Percentiles rank a stretch among this genome's conserved stretches.
phyloP scores from a whole-genome alignment of 306 rosid genomes.

The Astragalus membranaceus region DNA sequence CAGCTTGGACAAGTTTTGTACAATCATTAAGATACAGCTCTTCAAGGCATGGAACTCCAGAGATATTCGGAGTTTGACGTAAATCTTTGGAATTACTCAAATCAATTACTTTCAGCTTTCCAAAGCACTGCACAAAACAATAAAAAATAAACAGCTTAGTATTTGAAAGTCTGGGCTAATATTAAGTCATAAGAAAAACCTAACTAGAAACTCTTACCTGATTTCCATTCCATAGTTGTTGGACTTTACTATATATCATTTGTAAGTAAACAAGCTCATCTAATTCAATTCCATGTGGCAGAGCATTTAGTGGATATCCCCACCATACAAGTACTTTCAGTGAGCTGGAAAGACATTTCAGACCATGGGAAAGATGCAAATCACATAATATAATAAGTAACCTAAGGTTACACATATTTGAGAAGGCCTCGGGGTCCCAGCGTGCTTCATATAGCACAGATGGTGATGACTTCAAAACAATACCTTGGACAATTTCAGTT shows the following conservation, averaged over 20 bases:
- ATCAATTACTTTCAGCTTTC: conserved; percentile 14
- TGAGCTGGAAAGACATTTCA: not conserved
- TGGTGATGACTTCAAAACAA: not conserved
- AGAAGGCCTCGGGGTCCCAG: not conserved
- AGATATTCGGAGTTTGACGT: conserved; percentile 1
- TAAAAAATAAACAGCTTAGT: not conserved
- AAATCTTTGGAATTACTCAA: conserved; percentile 9
- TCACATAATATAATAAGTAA: not conserved
- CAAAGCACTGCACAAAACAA: conserved; percentile 1
- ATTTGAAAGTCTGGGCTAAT: not conserved
- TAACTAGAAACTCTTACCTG: not conserved
- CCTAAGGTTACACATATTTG: not conserved
- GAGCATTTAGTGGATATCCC: not conserved
- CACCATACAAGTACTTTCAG: not conserved
- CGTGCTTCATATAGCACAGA: not conserved
- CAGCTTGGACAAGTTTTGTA: not conserved
- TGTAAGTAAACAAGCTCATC: conserved; percentile 3
- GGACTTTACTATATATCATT: not conserved
- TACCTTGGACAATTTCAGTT: not conserved
- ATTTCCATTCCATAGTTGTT: not conserved
- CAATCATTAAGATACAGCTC: conserved; percentile 18
- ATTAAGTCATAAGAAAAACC: not conserved
- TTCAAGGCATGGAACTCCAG: not conserved
- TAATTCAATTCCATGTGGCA: not conserved
- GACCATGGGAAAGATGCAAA: not conserved